phyloP scores from a whole-genome alignment of 73 alveolate genomes.

The Breviolum minutum region DNA sequence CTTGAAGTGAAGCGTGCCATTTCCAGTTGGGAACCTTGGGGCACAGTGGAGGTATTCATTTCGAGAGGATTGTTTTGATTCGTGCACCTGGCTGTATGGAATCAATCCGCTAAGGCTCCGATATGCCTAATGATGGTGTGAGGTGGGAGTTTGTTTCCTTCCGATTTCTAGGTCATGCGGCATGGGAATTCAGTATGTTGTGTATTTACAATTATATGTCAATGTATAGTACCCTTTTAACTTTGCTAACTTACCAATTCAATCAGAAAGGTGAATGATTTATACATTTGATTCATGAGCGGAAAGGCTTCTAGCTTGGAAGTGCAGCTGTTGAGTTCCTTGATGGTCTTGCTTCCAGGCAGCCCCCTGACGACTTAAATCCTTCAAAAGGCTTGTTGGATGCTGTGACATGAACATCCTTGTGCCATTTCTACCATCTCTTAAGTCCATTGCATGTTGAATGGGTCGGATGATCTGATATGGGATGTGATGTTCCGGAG shows the following conservation, averaged over 20 bases:
- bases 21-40: conserved; percentile 44
- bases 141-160: neutral
- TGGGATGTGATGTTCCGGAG: no score
- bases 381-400: conserved; percentile 39
- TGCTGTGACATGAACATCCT: no score
- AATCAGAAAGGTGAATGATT: no score
- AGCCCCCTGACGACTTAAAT: conserved; percentile 17
- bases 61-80: neutral
- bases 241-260: no score
- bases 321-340: neutral
- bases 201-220: no score
- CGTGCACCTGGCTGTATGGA: neutral
- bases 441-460: neutral
- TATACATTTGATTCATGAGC: no score
- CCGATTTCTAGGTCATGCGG: neutral
- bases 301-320: no score
- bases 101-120: conserved; percentile 33
- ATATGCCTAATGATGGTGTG: conserved; percentile 65
- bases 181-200: neutral
- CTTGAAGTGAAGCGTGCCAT: conserved; percentile 93
- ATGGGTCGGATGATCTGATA: no score
- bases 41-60: neutral
- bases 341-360: neutral
- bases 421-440: neutral
- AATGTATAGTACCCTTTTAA: no score